Evolutionary conservation across 441 rosid genomes (phyloP).

Genomic region (Arabidopsis hybrid): DNA sequence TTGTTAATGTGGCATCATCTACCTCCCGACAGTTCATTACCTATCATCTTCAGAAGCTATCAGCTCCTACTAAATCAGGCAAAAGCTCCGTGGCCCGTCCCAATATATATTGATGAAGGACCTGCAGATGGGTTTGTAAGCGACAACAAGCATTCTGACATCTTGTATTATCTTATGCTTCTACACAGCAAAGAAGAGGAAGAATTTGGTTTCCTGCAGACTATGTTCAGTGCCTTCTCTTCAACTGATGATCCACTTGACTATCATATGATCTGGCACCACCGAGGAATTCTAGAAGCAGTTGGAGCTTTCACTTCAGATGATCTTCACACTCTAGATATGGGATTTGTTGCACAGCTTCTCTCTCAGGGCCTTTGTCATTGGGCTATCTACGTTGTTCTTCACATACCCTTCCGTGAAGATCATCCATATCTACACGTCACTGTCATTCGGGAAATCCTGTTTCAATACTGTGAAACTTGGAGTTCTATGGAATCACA

Average conservation of each 20-base stretch:
- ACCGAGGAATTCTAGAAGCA: constrained; percentile 82
- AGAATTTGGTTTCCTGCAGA: constrained; percentile 66
- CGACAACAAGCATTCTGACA: constrained; percentile 66
- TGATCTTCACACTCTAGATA: constrained; percentile 93
- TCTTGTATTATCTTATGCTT: constrained; percentile 97
- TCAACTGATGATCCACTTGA: constrained; percentile 97
- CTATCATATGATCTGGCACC: constrained; percentile 99
- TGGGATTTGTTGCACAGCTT: constrained; percentile 92
- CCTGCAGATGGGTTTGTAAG: constrained; percentile 55
- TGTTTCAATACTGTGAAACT: constrained; percentile 91
- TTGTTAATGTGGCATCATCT: constrained; percentile 93
- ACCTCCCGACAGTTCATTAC: constrained; percentile 75
- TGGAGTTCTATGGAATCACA: constrained; percentile 90
- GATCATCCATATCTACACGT: constrained; percentile 87
- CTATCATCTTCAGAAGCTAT: constrained; percentile 71
- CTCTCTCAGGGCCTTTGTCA: constrained; percentile 82
- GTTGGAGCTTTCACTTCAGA: constrained; percentile 79
- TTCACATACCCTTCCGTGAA: constrained; percentile 75
- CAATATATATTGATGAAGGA: constrained; percentile 92
- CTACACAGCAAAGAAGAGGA: constrained; percentile 77
- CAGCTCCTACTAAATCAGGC: constrained; percentile 69
- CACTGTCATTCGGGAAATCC: constrained; percentile 77
- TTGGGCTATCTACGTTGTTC: constrained; percentile 96
- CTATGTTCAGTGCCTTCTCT: constrained; percentile 91
- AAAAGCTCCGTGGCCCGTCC: constrained; percentile 86